Percentiles rank a stretch among this genome's conserved stretches.
phyloP scores from a whole-genome alignment of 495 filamentous ascomycete species.

The Stereocaulon alpinum region DNA sequence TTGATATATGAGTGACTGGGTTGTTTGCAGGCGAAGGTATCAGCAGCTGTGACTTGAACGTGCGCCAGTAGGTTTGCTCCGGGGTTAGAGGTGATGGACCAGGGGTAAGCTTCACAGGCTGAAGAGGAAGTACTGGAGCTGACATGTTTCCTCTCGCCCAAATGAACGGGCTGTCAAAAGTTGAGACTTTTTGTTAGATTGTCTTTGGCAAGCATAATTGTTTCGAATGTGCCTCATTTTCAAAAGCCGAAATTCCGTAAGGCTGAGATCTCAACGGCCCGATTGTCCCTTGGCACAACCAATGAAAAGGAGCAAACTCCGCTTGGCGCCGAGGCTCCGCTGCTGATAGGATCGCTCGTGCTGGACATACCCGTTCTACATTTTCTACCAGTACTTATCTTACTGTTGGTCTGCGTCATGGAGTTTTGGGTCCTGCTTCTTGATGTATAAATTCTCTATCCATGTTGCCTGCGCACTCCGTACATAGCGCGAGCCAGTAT shows the following conservation, averaged over 20 bases:
- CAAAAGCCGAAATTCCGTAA: not conserved
- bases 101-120: conserved; percentile 70
- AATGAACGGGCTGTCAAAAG: not conserved
- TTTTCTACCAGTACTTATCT: too few relatives aligned
- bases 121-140: conserved; percentile 71
- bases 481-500: too few relatives aligned
- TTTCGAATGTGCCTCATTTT: not conserved
- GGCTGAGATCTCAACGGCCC: not conserved
- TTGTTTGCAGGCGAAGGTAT: conserved; percentile 77
- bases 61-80: conserved; percentile 91
- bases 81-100: conserved; percentile 65
- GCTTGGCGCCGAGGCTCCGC: too few relatives aligned
- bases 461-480: too few relatives aligned
- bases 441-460: not conserved
- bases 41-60: conserved; percentile 78
- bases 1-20: conserved; percentile 80
- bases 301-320: too few relatives aligned
- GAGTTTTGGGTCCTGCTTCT: not conserved
- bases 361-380: not conserved
- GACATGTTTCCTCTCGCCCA: conserved; percentile 50
- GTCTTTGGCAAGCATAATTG: not conserved
- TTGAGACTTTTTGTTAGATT: not conserved
- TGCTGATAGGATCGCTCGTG: too few relatives aligned
- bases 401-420: too few relatives aligned
- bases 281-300: too few relatives aligned